Evolutionary conservation across 805 yeast species (phyloP).

Genomic region (Starmerella bacillaris): DNA sequence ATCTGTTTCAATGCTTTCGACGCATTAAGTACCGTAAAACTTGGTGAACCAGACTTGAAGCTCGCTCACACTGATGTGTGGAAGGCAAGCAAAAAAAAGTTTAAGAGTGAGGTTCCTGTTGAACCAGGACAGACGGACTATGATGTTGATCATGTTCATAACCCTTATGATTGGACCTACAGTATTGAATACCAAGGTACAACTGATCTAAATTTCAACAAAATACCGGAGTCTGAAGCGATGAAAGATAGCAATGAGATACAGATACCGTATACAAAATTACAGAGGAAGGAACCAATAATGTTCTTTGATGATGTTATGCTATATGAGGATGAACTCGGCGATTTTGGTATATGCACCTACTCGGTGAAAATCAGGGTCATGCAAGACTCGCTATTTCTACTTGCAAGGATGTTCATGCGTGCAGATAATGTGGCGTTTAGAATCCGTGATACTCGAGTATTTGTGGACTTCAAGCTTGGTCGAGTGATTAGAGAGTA

Average conservation of each 20-base stretch:
- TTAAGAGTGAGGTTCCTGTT: constrained; percentile 5
- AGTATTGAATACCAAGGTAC: constrained; percentile 58
- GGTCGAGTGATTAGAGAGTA: constrained; percentile 56
- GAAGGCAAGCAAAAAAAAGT: constrained; percentile 26
- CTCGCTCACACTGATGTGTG: constrained; percentile 83
- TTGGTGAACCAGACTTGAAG: constrained; percentile 36
- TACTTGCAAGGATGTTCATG: constrained; percentile 61
- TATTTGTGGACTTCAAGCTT: constrained; percentile 53
- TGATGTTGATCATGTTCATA: constrained; percentile 38
- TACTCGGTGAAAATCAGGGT: constrained; percentile 67
- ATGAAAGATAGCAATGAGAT: constrained; percentile 9
- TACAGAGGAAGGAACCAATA: constrained; percentile 65
- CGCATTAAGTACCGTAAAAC: constrained; percentile 45
- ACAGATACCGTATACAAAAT: constrained; percentile 49
- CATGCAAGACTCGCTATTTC: constrained; percentile 61
- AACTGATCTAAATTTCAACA: background rate
- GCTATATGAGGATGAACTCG: constrained; percentile 84
- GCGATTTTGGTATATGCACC: constrained; percentile 83
- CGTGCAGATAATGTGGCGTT: constrained; percentile 82
- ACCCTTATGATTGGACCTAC: constrained; percentile 95
- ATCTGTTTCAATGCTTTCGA: constrained; percentile 61
- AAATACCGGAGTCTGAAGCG: background rate
- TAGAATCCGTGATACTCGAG: constrained; percentile 66
- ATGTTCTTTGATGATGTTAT: constrained; percentile 76
- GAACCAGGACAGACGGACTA: constrained; percentile 23